Conservation (phyloP, 495 filamentous ascomycete species). For the Parachaetomium inaequale region DNA sequence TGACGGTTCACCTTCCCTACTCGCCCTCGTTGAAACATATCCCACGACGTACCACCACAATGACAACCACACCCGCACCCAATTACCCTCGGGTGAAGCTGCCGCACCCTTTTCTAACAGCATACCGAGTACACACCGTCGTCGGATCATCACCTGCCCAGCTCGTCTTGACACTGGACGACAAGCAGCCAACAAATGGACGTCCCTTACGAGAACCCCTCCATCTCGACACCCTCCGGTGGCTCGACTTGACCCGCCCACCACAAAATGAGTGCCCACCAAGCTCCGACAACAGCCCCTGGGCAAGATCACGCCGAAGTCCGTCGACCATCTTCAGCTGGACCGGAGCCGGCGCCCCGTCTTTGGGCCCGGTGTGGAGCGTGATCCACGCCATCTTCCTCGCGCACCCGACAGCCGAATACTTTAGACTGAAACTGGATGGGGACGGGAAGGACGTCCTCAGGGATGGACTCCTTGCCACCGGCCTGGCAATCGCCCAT, state of each 20-base stretch:
- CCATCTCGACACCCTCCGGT: conserved; percentile 32
- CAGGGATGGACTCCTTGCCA: conserved; percentile 45
- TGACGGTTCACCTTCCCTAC: no score
- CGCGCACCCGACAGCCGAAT: conserved; percentile 48
- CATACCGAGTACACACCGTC: conserved; percentile 32
- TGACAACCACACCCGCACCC: background rate
- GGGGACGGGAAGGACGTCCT: conserved; percentile 42
- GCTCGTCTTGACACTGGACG: conserved; percentile 24
- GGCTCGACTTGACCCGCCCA: conserved; percentile 34
- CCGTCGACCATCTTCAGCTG: conserved; percentile 35
- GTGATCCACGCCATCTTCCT: conserved; percentile 55
- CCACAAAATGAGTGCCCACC: conserved; percentile 35
- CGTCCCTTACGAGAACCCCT: conserved; percentile 30
- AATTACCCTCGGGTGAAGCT: conserved; percentile 31
- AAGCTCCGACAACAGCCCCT: conserved; percentile 40
- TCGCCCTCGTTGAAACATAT: no score
- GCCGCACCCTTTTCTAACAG: conserved; percentile 40
- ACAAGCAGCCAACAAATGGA: conserved; percentile 12
- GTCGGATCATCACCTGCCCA: conserved; percentile 7
- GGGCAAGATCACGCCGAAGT: conserved; percentile 40
- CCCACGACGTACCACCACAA: background rate
- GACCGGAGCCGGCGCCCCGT: conserved; percentile 37
- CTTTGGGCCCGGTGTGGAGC: conserved; percentile 56
- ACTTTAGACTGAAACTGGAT: conserved; percentile 44
- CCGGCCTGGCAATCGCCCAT: conserved; percentile 48